These are phyloP conservation scores for Sporisorium exsertum DNA, from an alignment of 1,284 basidiomycete species.

Conservation along the genomic window DNA sequence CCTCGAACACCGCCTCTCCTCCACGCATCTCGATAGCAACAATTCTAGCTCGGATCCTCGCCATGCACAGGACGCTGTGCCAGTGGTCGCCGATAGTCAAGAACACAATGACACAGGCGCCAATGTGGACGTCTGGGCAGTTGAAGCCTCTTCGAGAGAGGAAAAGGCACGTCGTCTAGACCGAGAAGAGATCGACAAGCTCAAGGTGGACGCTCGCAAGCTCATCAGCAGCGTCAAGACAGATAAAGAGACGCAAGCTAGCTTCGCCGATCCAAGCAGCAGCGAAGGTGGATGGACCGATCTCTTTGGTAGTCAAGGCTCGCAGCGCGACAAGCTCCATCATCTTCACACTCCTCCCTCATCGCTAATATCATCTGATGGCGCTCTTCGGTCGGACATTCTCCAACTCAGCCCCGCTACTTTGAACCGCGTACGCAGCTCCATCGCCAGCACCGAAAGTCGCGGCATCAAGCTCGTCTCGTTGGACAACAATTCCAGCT, in stretches of 20 bases:
- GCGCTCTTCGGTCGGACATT: constrained; percentile 19
- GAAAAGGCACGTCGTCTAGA: constrained; percentile 30
- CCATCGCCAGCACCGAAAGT: constrained; percentile 29
- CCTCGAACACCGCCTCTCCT: constrained; percentile 10
- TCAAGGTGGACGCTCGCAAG: constrained; percentile 42
- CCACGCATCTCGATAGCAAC: neutral
- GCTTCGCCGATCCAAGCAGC: constrained; percentile 24
- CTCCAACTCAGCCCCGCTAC: constrained; percentile 25
- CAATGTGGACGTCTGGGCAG: constrained; percentile 35
- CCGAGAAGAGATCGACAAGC: constrained; percentile 40
- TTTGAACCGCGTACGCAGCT: constrained; percentile 16
- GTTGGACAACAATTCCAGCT: constrained; percentile 17
- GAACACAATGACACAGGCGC: constrained; percentile 2
- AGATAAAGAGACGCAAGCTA: constrained; percentile 21
- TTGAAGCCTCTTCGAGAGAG: constrained; percentile 29
- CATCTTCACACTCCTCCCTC: constrained; percentile 31
- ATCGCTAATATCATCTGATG: constrained; percentile 22
- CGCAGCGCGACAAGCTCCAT: constrained; percentile 31
- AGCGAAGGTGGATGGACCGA: constrained; percentile 21
- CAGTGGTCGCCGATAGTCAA: neutral
- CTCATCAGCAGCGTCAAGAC: constrained; percentile 30
- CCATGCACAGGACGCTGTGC: neutral
- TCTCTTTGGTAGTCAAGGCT: constrained; percentile 43
- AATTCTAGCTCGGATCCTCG: neutral
- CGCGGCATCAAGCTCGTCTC: constrained; percentile 28